Conservation (phyloP, 306 rosid species). For the Lablab purpureus region DNA sequence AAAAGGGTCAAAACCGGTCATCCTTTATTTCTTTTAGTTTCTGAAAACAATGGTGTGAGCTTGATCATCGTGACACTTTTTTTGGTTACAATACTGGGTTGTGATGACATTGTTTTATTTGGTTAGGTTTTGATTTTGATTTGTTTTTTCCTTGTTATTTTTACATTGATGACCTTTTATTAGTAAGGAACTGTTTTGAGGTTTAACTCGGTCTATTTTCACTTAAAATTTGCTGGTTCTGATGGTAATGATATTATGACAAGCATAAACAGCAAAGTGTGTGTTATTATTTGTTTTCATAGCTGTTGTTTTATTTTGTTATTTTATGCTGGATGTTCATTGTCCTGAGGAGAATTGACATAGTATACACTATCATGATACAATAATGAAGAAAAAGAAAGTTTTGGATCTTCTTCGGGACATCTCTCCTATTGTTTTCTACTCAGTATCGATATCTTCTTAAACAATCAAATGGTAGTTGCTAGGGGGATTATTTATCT, state of each 20-base stretch:
- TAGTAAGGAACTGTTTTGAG: constrained; percentile 21
- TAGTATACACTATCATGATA: neutral
- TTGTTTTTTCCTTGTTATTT: neutral
- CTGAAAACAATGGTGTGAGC: neutral
- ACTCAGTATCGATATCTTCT: constrained; percentile 41
- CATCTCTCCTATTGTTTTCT: constrained; percentile 41
- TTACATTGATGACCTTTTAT: neutral
- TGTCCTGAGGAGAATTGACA: constrained; percentile 37
- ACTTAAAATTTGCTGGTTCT: neutral
- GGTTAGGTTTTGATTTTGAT: constrained; percentile 26
- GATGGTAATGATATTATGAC: neutral
- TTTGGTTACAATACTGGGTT: constrained; percentile 35
- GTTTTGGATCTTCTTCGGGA: constrained; percentile 46
- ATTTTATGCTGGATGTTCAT: constrained; percentile 46
- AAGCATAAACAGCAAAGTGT: constrained; percentile 14
- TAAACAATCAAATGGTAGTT: constrained; percentile 45
- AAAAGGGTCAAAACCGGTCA: neutral
- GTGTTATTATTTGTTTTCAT: constrained; percentile 21
- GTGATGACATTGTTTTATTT: constrained; percentile 11
- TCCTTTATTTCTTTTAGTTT: neutral
- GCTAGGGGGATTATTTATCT: constrained; percentile 28
- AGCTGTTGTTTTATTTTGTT: constrained; percentile 35
- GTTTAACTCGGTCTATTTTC: constrained; percentile 23
- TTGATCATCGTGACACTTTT: constrained; percentile 1
- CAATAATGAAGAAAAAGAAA: constrained; percentile 43